These are phyloP conservation scores for Yamadazyma paraphyllophila DNA, from an alignment of 805 yeast species.

Conservation along the genomic window DNA sequence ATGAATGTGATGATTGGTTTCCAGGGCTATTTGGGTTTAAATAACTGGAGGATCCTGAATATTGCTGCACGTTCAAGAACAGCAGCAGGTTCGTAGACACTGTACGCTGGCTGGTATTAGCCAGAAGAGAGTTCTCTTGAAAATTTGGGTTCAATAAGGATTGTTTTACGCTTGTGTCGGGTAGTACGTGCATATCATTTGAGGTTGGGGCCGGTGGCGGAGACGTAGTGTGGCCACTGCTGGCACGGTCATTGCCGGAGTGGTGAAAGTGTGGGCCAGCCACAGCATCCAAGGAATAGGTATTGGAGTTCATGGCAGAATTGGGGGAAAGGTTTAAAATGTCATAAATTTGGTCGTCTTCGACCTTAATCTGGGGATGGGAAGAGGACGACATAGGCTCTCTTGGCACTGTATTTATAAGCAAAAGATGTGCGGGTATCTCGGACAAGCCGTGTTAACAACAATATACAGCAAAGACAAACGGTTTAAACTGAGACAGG, in stretches of 20 bases:
- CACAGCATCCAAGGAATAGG: conserved; percentile 1
- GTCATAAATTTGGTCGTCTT: conserved; percentile 30
- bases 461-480: too few species aligned
- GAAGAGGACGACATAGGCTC: conserved; percentile 6
- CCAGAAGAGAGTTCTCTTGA: conserved; percentile 18
- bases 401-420: neutral
- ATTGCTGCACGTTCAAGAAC: conserved; percentile 3
- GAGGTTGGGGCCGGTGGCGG: conserved; percentile 17
- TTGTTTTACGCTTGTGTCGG: conserved; percentile 1
- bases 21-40: conserved; percentile 15
- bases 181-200: conserved; percentile 16
- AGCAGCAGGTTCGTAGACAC: conserved; percentile 1
- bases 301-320: conserved; percentile 4
- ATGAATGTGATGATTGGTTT: conserved; percentile 18
- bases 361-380: conserved; percentile 12
- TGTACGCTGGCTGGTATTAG: neutral
- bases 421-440: neutral
- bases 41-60: conserved; percentile 2
- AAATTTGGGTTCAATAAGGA: conserved; percentile 17
- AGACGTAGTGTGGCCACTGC: conserved; percentile 2
- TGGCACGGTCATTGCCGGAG: neutral
- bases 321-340: conserved; percentile 30
- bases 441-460: too few species aligned
- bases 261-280: conserved; percentile 1
- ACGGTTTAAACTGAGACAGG: neutral